phyloP scores from a whole-genome alignment of 805 yeast species.

The Candida coquimbonensis region DNA sequence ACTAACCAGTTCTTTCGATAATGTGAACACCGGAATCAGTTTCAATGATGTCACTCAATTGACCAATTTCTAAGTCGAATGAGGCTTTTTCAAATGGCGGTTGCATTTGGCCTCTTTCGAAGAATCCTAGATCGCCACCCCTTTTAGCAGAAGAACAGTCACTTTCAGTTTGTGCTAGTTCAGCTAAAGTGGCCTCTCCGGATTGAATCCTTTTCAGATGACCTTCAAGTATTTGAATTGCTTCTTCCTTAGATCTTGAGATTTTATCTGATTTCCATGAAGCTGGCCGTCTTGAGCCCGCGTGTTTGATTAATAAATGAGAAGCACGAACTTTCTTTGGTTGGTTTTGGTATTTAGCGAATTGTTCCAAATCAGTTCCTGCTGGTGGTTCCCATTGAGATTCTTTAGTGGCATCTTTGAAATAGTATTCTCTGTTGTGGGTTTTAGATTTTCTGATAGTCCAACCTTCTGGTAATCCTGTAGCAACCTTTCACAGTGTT shows the following conservation, averaged over 20 bases:
- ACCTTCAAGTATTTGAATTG: slow-evolving; percentile 52
- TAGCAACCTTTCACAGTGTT: slow-evolving; percentile 16
- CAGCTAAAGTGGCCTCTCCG: slow-evolving; percentile 61
- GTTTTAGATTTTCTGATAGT: slow-evolving; percentile 69
- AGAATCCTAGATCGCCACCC: slow-evolving; percentile 89
- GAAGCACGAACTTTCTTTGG: slow-evolving; percentile 71
- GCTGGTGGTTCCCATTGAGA: slow-evolving; percentile 90
- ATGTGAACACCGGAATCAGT: slow-evolving; percentile 88
- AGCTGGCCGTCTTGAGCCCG: slow-evolving; percentile 79
- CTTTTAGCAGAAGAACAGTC: slow-evolving; percentile 84
- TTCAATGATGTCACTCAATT: slow-evolving; percentile 76
- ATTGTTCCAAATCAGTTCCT: slow-evolving; percentile 60
- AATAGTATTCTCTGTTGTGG: slow-evolving; percentile 79
- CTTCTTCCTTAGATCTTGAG: slow-evolving; percentile 78
- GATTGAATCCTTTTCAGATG: slow-evolving; percentile 51
- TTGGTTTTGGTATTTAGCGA: slow-evolving; percentile 50
- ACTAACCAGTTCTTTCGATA: slow-evolving; percentile 66
- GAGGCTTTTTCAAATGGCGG: slow-evolving; percentile 89
- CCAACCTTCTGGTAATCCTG: slow-evolving; percentile 90
- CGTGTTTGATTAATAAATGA: slow-evolving; percentile 80
- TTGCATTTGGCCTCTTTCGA: slow-evolving; percentile 91
- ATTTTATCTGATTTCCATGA: slow-evolving; percentile 82
- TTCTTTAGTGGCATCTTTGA: slow-evolving; percentile 59
- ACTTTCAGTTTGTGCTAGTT: slow-evolving; percentile 74
- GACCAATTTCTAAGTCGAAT: slow-evolving; percentile 74